Evolutionary conservation across 2,329 filamentous ascomycete species (phyloP).

Genomic region (Metarhizium robertsii): DNA sequence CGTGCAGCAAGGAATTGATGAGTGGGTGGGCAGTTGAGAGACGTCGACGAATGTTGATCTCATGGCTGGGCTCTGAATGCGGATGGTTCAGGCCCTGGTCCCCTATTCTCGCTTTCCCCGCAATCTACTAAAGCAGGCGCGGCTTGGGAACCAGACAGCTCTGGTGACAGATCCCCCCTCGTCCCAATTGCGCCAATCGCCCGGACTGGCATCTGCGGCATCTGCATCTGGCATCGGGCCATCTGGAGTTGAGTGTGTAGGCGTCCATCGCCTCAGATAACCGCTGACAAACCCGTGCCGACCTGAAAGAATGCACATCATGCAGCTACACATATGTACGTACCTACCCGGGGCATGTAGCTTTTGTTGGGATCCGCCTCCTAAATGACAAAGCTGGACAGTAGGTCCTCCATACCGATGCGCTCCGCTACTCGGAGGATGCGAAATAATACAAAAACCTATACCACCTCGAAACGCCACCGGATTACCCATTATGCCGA

Average conservation of each 20-base stretch:
- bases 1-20: neutral
- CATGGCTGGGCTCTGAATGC: neutral
- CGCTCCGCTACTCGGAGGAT: neutral
- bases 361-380: neutral
- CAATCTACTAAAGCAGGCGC: neutral
- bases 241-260: neutral
- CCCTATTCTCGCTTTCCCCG: constrained; percentile 5
- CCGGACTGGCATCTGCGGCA: neutral
- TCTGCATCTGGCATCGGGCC: neutral
- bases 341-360: too few species aligned
- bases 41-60: neutral
- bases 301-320: neutral
- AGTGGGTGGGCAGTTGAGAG: neutral
- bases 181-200: neutral
- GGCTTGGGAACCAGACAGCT: neutral
- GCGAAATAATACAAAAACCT: too few species aligned
- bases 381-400: too few species aligned
- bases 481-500: neutral
- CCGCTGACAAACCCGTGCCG: neutral
- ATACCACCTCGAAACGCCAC: neutral
- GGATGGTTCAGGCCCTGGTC: constrained; percentile 1
- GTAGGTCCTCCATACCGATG: too few species aligned
- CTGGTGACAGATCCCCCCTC: neutral
- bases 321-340: neutral
- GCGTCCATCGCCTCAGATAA: neutral